Evolutionary conservation across 768 basidiomycete genomes (phyloP), one percentile per base, ranked within the genome.

Genomic region (Royoungia palumana): DNA sequence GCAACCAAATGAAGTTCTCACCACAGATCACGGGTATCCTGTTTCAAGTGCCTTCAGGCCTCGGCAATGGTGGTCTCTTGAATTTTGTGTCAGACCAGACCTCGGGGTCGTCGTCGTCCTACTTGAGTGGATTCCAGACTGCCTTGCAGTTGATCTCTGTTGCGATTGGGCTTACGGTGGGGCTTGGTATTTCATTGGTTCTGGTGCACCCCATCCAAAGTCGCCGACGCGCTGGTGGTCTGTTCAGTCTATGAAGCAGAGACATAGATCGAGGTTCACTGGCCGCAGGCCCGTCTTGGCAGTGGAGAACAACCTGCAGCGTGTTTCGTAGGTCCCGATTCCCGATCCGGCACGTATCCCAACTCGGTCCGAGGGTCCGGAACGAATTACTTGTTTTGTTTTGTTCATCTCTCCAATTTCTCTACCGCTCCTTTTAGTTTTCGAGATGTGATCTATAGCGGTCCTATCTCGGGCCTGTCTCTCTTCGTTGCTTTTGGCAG

Each of bases 1-100:
- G 20, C 22, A 16, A 16, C 4, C 17, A 30, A 46, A 40, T 25
- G 16, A 21, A 41, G 22, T 12, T 1, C 16, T 19, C 30, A n/a
- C 13, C 22, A 30, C 42, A 70, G 76, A 83, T 88, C 54, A 87
- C 85, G 0, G 89, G 86, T 20, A 87, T 93, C 41, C 73, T 92
- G 14, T 87, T 92, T 71, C 91, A 93, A 68, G 76, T 93, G 1
- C 90, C 89, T 0, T 87, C 86, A 8, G 90, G 89, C 34, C 76
- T 93, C 11, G 81, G 84, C 8, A 87, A 81, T 37, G 88, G 87
- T 11, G 90, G 90, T 25, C 78, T 93, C 7, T 75, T 94, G 53
- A 80, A 78, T 51, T 89, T 84, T 59, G 83, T 80, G 11, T 75
- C 75, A 32, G 70, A 78, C 53, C 74, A 79, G 50, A 72, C 79